Percentiles rank a stretch among this genome's conserved stretches.
Conservation (phyloP, 305 asterid species). For the Nicotiana rustica region DNA sequence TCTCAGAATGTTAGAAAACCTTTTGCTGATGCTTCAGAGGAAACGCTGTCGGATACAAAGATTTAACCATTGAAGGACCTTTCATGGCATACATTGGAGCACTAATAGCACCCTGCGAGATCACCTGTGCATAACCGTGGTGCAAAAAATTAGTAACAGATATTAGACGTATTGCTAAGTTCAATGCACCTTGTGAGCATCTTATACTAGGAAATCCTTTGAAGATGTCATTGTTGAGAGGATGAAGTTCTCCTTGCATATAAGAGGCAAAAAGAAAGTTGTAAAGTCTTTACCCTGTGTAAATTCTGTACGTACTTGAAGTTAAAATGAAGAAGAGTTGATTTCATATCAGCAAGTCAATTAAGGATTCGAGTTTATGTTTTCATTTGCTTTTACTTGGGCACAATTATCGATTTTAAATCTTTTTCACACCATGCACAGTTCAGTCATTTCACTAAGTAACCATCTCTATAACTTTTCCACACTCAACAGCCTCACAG, state of each 20-base stretch:
- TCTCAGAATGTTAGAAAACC: constrained; percentile 49
- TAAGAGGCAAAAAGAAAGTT: neutral
- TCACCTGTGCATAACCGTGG: constrained; percentile 56
- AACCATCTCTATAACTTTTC: neutral
- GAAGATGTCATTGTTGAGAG: neutral
- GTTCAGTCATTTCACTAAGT: neutral
- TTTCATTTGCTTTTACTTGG: neutral
- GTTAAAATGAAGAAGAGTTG: neutral
- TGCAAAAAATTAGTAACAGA: neutral
- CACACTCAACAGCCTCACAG: neutral
- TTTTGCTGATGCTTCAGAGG: constrained; percentile 96
- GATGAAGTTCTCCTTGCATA: neutral
- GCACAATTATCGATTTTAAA: neutral
- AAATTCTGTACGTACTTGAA: neutral
- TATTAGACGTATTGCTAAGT: neutral
- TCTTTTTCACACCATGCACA: constrained; percentile 1
- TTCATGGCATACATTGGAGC: constrained; percentile 91
- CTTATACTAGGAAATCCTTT: neutral
- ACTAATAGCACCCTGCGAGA: constrained; percentile 92
- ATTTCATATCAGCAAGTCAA: constrained; percentile 5
- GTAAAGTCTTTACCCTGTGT: neutral
- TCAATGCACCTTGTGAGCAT: neutral
- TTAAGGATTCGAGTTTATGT: neutral
- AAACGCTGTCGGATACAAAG: constrained; percentile 83
- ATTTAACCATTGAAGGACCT: constrained; percentile 96